These are phyloP conservation scores for Talaromyces islandicus DNA, from an alignment of 2,329 filamentous ascomycete species.

Conservation along the genomic window DNA sequence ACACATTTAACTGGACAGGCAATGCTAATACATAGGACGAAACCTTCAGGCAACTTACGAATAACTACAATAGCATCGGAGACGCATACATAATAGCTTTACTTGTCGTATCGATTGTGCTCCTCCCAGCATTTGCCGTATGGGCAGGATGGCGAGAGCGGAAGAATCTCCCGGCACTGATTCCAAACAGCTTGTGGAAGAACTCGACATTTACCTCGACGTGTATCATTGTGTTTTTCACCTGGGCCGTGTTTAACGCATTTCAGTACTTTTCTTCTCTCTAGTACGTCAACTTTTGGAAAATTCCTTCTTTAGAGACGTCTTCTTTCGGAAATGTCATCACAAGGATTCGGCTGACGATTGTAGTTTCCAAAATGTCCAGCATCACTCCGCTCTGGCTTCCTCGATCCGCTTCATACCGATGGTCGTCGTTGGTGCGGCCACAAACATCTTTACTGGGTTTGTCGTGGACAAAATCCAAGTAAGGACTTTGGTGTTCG, in stretches of 20 bases:
- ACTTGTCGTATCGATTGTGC: conserved; percentile 18
- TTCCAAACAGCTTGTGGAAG: conserved; percentile 27
- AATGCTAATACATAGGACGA: not conserved
- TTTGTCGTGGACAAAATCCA: conserved; percentile 40
- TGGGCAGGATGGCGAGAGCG: conserved; percentile 20
- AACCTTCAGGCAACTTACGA: not conserved
- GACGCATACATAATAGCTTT: conserved; percentile 18
- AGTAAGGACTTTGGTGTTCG: conserved; percentile 37
- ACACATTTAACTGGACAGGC: not conserved
- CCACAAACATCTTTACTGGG: conserved; percentile 41
- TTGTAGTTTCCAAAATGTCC: conserved; percentile 41
- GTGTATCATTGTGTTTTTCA: conserved; percentile 26
- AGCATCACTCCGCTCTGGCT: conserved; percentile 37
- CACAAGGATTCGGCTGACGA: not conserved
- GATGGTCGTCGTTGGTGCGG: conserved; percentile 27
- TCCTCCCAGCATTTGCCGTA: conserved; percentile 21
- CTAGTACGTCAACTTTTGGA: not conserved
- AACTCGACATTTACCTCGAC: conserved; percentile 24
- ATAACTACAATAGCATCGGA: not conserved
- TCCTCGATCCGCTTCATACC: conserved; percentile 43
- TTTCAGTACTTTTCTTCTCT: conserved; percentile 20
- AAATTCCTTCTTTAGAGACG: not conserved
- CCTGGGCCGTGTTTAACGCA: conserved; percentile 24
- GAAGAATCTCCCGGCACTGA: conserved; percentile 19
- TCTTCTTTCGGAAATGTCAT: too few relatives aligned